Evolutionary conservation across 495 filamentous ascomycete species (phyloP).

Genomic region (Filosporella fistucella): DNA sequence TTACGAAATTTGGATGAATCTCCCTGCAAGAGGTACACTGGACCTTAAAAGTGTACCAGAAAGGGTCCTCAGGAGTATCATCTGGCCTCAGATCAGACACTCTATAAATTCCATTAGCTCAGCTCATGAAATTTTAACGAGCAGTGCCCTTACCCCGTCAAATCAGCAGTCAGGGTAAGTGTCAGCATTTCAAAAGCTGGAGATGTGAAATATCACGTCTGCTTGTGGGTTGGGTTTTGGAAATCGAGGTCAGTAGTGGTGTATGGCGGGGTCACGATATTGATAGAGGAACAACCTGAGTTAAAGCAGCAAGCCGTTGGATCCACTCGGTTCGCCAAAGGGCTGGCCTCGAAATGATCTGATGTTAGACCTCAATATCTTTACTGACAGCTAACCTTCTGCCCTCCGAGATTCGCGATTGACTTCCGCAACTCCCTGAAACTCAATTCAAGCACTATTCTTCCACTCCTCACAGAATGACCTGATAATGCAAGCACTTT

Average conservation of each 20-base stretch:
- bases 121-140: constrained; percentile 13
- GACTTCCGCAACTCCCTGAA: neutral
- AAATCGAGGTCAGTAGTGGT: constrained; percentile 2
- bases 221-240: neutral
- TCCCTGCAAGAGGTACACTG: constrained; percentile 95
- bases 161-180: constrained; percentile 72
- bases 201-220: neutral
- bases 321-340: too few relatives aligned
- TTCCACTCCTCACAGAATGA: constrained; percentile 10
- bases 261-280: constrained; percentile 2
- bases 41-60: constrained; percentile 95
- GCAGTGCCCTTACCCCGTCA: constrained; percentile 46
- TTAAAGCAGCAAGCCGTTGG: constrained; percentile 4
- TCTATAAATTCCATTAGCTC: constrained; percentile 44
- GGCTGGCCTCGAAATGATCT: constrained; percentile 1
- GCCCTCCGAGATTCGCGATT: too few relatives aligned
- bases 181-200: constrained; percentile 71
- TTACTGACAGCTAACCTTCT: too few relatives aligned
- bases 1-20: constrained; percentile 81
- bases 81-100: constrained; percentile 84
- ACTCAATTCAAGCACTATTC: neutral
- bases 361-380: too few relatives aligned
- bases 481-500: constrained; percentile 60
- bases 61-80: constrained; percentile 74
- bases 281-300: neutral